Evolutionary conservation across 352 stramenopile genomes (phyloP).

Genomic region (Phytophthora meadii): DNA sequence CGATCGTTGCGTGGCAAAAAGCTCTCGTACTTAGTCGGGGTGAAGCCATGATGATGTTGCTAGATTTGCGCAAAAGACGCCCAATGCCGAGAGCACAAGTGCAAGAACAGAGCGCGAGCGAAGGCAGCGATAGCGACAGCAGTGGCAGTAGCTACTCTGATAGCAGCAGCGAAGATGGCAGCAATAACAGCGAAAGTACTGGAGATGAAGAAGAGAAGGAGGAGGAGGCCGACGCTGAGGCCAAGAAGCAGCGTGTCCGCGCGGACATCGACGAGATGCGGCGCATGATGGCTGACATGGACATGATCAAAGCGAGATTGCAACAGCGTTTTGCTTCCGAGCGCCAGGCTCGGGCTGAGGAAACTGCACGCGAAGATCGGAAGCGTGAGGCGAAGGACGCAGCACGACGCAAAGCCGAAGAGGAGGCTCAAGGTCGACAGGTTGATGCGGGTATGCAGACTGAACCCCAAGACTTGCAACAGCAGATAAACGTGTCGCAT

Average conservation of each 20-base stretch:
- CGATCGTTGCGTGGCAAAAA: slow-evolving; percentile 33
- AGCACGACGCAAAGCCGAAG: slow-evolving; percentile 6
- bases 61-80: background rate
- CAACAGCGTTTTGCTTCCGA: slow-evolving; percentile 51
- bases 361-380: slow-evolving; percentile 20
- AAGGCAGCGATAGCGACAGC: slow-evolving; percentile 4
- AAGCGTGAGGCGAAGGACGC: slow-evolving; percentile 24
- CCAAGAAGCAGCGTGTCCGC: slow-evolving; percentile 46
- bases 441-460: slow-evolving; percentile 25
- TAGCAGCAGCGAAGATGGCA: background rate
- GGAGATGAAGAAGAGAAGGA: slow-evolving; percentile 24
- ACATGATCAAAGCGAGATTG: slow-evolving; percentile 59
- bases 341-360: slow-evolving; percentile 21
- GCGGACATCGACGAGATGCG: slow-evolving; percentile 53
- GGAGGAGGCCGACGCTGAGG: slow-evolving; percentile 16
- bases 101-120: slow-evolving; percentile 10
- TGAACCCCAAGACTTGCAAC: slow-evolving; percentile 7
- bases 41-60: slow-evolving; percentile 27
- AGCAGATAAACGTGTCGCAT: slow-evolving; percentile 23
- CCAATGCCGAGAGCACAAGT: slow-evolving; percentile 24
- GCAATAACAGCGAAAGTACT: slow-evolving; percentile 9
- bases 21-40: slow-evolving; percentile 35
- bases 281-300: slow-evolving; percentile 66
- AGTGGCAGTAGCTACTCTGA: slow-evolving; percentile 23
- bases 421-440: slow-evolving; percentile 5